Evolutionary conservation across 1,284 basidiomycete genomes (phyloP), one percentile per base, ranked within the genome.

Genomic region (Puccinia novopanici): DNA sequence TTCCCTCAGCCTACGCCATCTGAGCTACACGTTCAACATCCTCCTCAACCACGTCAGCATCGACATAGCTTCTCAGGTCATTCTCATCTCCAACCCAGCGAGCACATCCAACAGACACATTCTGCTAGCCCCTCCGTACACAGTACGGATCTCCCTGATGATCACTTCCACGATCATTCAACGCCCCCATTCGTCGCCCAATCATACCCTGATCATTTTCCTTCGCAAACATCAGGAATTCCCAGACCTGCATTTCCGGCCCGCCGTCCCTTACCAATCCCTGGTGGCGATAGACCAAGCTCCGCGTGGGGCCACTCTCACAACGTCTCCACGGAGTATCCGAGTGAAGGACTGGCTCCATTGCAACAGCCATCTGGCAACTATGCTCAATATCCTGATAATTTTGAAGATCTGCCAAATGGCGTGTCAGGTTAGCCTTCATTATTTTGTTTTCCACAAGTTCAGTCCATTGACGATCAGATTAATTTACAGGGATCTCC

Each of bases 31-130:
- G 22, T 65, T n/a, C 55, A 45, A 42, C 75, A 63, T 37, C 48
- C 75, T 67, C 19, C 59, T 30, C 40, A 65, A 17, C 63, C 48
- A 5, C 76, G 76, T 45, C 76, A 50, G 22, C 76, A 79, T 59
- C 76, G 76, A 48, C 76, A 79, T 37, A 79, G 76, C 42, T 71
- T 79, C 45, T 79, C 76, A 19, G 65, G 61, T 17, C 65, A 55
- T 34, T 79, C 76, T 27, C 24, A 65, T 40, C 63, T n/a, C 24
- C 42, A 48, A 75, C 40, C 67, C 57, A 79, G 24, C 57, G 48
- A 27, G 42, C 37, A 1, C 19, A 37, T 67, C 24, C 68, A 55
- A 22, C 55, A 55, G 37, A 55, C 52, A 22, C 68, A 67, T 77
- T 48, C 63, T 5, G 40, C 63, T 55, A 52, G 57, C n/a, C 19